Conservation (phyloP, 257 asterid genomes). For the Solanum rostratum region DNA sequence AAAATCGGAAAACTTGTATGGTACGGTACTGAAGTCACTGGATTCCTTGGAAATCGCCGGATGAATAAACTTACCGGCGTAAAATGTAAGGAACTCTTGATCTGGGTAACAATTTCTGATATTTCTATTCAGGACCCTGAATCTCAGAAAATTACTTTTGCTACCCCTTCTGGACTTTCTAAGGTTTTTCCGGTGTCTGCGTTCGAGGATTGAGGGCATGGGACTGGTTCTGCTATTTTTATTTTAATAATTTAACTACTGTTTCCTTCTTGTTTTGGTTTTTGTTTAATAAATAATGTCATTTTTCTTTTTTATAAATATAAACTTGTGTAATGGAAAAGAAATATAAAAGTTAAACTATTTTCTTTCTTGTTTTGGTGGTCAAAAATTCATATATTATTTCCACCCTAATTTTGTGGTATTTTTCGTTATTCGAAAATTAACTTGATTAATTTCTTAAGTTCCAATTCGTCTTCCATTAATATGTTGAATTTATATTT, state of each 20-base stretch:
- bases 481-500: too few species aligned
- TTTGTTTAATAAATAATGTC: not conserved
- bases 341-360: not conserved
- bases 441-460: too few species aligned
- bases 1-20: slow-evolving; percentile 40
- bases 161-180: slow-evolving; percentile 43
- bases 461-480: not conserved
- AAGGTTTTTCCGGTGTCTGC: slow-evolving; percentile 54
- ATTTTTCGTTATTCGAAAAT: too few species aligned
- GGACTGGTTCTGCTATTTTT: not conserved
- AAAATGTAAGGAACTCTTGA: slow-evolving; percentile 59
- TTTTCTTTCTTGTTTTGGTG: not conserved
- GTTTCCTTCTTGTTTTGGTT: not conserved
- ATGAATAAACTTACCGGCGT: slow-evolving; percentile 70
- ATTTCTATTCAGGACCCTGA: slow-evolving; percentile 34
- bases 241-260: not conserved
- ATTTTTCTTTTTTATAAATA: not conserved
- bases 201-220: slow-evolving; percentile 30
- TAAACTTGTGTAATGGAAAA: not conserved
- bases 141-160: slow-evolving; percentile 41
- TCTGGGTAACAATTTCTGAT: slow-evolving; percentile 54
- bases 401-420: not conserved
- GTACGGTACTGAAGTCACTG: slow-evolving; percentile 59
- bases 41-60: slow-evolving; percentile 48
- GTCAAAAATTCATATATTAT: not conserved